Base-by-base conservation (phyloP, 2,329 filamentous ascomycete genomes). In the Neonectria magnoliae region DNA sequence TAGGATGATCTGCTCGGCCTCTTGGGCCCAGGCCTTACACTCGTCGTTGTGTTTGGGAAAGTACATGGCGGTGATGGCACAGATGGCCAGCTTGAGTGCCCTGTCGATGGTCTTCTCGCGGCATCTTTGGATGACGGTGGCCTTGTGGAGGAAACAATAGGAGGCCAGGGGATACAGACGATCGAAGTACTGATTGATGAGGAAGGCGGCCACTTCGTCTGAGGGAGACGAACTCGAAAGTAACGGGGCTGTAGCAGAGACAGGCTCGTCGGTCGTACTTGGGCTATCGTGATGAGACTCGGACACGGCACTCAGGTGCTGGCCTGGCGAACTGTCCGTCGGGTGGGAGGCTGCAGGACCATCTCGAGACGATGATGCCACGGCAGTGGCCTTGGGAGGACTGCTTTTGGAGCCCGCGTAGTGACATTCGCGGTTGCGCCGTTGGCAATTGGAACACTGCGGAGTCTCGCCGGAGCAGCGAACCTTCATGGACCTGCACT, bases 401-500 rank as follows among this genome's bases (percentile, higher is more conserved):
- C 55, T 65, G 22, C 44, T 25, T 44, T 65, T 74, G 14, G 72
- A 60, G 25, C 56, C 41, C 1, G 64, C 42, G 41, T 74, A 74
- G 16, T 66, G 70, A 18, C 72, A 74, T 27, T 65, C 54, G 33
- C 66, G 70, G 5, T 74, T 74, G n/a, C 71, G 62, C 9, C 72
- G 60, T 5, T 67, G 68, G 20, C 72, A 74, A 33, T 74, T 74
- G 18, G 72, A 60, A 14, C 72, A 74, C 31, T 57, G 66, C 13
- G 72, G 72, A 20, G 60, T 63, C 53, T 74, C 72, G 20, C 72
- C 72, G 25, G 72, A 74, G 27, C 72, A 74, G 22, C 72, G 64
- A n/a, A 74, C 71, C 62, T 74, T 74, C 71, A 74, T 74, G 29
- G 66, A 59, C 9, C 72, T 62, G 7, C 72, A 74, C 64, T 74